Evolutionary conservation across 805 yeast species (phyloP), one percentile per base, ranked within the genome.

Genomic region (Scheffersomyces ergatensis): DNA sequence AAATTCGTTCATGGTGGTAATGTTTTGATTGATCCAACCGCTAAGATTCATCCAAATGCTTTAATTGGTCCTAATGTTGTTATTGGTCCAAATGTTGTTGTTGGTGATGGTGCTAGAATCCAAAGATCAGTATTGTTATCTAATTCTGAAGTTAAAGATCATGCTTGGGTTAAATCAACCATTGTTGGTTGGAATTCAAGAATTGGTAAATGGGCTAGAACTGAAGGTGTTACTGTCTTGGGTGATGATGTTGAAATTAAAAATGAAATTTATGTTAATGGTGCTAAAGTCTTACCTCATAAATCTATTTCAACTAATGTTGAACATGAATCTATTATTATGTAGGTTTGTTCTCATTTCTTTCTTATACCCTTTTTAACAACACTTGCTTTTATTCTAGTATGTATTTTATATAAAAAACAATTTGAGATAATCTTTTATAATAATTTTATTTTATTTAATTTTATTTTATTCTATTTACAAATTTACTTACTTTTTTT

Each of bases 151-250:
- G 85, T 93, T 67, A 89, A 87, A 75, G 97, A 89, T 65, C 99
- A 93, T 72, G 97, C 99, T 57, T 87, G 93, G 85, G 93, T 93
- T 60, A 90, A 90, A 72, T 86, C 93, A 60, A 86, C 99, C 60
- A 93, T 93, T 70, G 96, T 93, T 54, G 99, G 99, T 60, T 93
- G 99, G 99, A 84, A 89, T 80, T 90, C 97, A 49, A 87, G 88
- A 58, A 92, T 93, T 60, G 99, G 99, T 70, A 83, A 82, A 72
- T 93, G 99, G 99, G 96, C 97, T 51, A 89, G 99, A 79, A 81
- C 93, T 51, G 98, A 93, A 74, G 96, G 96, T 76, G 87, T 83
- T 59, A 87, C 97, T 49, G 99, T 93, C 46, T 81, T 93, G 61
- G 99, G 99, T 76, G 99, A 93, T 70, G 99, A 93, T 56, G 99